Conservation (phyloP, 306 rosid genomes). For the Vigna trinervia region DNA sequence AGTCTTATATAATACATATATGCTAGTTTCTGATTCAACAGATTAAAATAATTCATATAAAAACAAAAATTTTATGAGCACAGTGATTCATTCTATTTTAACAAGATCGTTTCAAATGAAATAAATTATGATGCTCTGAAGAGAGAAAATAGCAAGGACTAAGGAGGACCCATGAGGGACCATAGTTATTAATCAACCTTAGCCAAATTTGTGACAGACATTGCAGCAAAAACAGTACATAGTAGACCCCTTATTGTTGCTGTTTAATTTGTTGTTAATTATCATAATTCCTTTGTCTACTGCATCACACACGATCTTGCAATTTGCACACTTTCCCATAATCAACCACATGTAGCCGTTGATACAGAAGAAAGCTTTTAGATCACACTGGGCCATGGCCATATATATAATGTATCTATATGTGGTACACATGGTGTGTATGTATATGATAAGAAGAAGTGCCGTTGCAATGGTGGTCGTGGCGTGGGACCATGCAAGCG, state of each 20-base stretch:
- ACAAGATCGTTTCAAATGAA: no score
- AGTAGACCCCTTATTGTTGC: conserved; percentile 18
- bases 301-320: neutral
- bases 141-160: no score
- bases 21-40: no score
- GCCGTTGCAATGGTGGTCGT: conserved; percentile 53
- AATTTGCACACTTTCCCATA: neutral
- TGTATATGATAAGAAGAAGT: conserved; percentile 6
- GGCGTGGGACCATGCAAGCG: conserved; percentile 74
- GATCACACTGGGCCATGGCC: conserved; percentile 37
- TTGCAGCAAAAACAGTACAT: neutral
- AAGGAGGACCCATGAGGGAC: conserved; percentile 28
- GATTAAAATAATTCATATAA: no score
- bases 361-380: conserved; percentile 31
- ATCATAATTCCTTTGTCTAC: neutral
- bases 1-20: no score
- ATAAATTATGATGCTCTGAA: no score
- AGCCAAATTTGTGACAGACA: conserved; percentile 27
- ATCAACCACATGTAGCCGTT: conserved; percentile 46
- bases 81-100: no score
- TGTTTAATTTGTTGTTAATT: conserved; percentile 21
- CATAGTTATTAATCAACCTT: conserved; percentile 21
- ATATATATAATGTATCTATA: neutral
- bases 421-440: neutral
- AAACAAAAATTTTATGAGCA: no score